Conservation (phyloP, 176 grass and related monocot genomes). For the Rhynchospora pubera region DNA sequence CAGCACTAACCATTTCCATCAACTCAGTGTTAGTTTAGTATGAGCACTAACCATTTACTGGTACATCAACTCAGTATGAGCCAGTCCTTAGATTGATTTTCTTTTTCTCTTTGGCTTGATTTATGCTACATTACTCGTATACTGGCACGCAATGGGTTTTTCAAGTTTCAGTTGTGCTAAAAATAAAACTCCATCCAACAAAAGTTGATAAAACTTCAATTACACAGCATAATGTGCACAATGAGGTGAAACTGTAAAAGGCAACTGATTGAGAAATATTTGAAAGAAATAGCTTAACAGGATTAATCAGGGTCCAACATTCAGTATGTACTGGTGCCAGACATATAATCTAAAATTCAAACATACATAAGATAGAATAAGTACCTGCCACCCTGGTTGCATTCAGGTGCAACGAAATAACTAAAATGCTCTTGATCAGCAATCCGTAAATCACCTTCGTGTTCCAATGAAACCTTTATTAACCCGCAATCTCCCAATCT, state of each 20-base stretch:
- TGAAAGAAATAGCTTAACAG: background rate
- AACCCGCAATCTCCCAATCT: slow-evolving; percentile 65
- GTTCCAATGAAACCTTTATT: slow-evolving; percentile 35
- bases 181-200: background rate
- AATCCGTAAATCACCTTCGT: slow-evolving; percentile 33
- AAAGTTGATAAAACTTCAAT: background rate
- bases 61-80: too few species aligned
- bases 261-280: background rate
- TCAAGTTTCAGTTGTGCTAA: background rate
- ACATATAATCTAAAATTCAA: background rate
- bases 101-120: background rate
- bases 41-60: too few species aligned
- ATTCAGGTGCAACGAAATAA: slow-evolving; percentile 69
- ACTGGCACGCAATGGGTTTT: background rate
- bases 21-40: background rate
- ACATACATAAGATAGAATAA: slow-evolving; percentile 6
- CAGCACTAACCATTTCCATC: background rate
- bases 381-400: slow-evolving; percentile 79
- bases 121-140: background rate
- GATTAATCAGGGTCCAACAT: background rate
- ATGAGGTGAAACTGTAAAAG: background rate
- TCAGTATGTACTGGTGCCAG: background rate
- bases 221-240: background rate
- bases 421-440: slow-evolving; percentile 15
- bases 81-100: too few species aligned